A percentile compares a stretch with the other conserved stretches of the same genome.
phyloP scores from a whole-genome alignment of 2,329 filamentous ascomycete species.

The Juglanconis sp. region DNA sequence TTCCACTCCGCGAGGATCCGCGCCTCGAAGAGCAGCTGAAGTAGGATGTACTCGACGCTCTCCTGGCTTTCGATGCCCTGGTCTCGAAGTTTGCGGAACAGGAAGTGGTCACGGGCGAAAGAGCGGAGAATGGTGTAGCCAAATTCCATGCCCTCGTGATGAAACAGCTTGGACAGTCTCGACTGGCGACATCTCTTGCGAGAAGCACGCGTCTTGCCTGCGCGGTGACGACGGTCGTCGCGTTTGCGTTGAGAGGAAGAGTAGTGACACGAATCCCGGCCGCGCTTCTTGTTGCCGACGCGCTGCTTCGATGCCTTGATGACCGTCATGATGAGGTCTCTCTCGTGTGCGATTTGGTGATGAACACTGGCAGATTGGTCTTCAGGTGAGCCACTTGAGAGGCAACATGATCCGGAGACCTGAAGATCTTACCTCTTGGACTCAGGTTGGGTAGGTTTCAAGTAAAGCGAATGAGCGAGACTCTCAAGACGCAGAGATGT shows the following conservation, averaged over 20 bases:
- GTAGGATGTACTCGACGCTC: neutral
- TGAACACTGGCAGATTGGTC: too few species aligned
- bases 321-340: neutral
- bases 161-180: neutral
- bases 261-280: too few species aligned
- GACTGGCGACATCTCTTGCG: too few species aligned
- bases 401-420: too few species aligned
- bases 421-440: too few species aligned
- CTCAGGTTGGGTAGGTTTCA: too few species aligned
- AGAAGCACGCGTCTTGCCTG: too few species aligned
- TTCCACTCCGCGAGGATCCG: neutral
- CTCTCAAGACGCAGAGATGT: too few species aligned
- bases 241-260: neutral
- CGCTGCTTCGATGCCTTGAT: neutral
- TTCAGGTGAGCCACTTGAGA: too few species aligned
- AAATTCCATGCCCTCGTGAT: neutral
- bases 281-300: neutral
- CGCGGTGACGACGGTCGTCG: neutral
- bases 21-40: neutral
- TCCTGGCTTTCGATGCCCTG: neutral
- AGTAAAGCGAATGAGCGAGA: too few species aligned
- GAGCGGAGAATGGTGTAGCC: neutral
- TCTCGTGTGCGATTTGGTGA: too few species aligned
- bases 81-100: neutral
- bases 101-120: neutral